Evolutionary conservation across 495 filamentous ascomycete species (phyloP).

Genomic region (Xylaria castorea): DNA sequence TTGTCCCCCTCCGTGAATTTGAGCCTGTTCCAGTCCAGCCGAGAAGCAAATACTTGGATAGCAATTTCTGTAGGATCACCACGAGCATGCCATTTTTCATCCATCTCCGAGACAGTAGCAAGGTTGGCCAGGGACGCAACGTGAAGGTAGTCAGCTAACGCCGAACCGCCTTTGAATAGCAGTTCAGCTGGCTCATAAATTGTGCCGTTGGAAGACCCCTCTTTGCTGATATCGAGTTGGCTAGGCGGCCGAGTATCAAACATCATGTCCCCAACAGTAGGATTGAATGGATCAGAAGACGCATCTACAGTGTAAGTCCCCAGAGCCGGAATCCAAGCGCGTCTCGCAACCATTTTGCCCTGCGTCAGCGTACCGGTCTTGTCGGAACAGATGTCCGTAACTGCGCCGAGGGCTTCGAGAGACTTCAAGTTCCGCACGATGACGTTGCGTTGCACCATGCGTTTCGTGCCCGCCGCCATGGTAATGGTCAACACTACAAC

Average conservation of each 20-base stretch:
- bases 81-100: constrained; percentile 63
- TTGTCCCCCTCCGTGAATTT: constrained; percentile 58
- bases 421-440: constrained; percentile 60
- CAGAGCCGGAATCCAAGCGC: constrained; percentile 58
- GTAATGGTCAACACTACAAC: constrained; percentile 63
- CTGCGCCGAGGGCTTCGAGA: constrained; percentile 67
- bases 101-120: constrained; percentile 59
- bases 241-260: constrained; percentile 47
- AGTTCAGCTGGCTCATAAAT: constrained; percentile 41
- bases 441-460: constrained; percentile 58
- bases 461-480: constrained; percentile 60
- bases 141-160: constrained; percentile 63
- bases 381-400: constrained; percentile 77
- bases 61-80: constrained; percentile 76
- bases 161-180: constrained; percentile 34
- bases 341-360: constrained; percentile 65
- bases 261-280: constrained; percentile 58
- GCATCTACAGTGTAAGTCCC: constrained; percentile 67
- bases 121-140: constrained; percentile 71
- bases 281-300: constrained; percentile 64
- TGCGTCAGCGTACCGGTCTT: constrained; percentile 78
- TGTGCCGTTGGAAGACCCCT: constrained; percentile 24
- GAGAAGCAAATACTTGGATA: constrained; percentile 70
- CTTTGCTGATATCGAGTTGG: constrained; percentile 25
- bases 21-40: constrained; percentile 66